Percentiles rank a stretch among this genome's conserved stretches.
These are phyloP conservation scores for Diaporthe aspalathi DNA, from an alignment of 2,329 filamentous ascomycete species.

Conservation along the genomic window DNA sequence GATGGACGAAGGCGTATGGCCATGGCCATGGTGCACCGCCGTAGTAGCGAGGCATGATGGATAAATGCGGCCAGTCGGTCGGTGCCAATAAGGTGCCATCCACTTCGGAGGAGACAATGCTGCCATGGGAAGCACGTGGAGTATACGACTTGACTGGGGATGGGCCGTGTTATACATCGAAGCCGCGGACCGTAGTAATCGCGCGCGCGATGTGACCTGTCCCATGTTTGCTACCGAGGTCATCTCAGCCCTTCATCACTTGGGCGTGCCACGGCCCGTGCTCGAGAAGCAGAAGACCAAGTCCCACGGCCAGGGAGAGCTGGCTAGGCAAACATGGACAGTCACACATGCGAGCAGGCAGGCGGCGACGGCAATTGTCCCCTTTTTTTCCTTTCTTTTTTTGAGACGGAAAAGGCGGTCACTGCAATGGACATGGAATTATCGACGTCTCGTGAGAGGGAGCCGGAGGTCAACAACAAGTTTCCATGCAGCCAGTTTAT, in stretches of 20 bases:
- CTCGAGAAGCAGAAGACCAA: not conserved
- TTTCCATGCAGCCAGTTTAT: not conserved
- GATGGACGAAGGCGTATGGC: conserved; percentile 33
- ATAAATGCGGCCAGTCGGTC: not conserved
- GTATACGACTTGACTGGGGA: not conserved
- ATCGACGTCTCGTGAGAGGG: too few relatives aligned
- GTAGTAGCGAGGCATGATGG: conserved; percentile 30
- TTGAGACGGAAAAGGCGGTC: conserved; percentile 34
- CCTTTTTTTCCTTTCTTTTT: too few relatives aligned
- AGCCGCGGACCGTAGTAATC: not conserved
- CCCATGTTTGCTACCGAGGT: conserved; percentile 28
- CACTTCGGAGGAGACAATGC: not conserved
- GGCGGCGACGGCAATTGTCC: not conserved
- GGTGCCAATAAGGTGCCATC: not conserved
- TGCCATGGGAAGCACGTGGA: not conserved
- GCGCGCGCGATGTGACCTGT: not conserved
- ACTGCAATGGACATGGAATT: not conserved
- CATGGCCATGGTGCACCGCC: conserved; percentile 32
- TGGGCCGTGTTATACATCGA: not conserved
- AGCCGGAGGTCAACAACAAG: not conserved
- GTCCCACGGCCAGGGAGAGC: not conserved
- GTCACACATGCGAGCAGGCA: too few relatives aligned
- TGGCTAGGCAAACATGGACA: conserved; percentile 15
- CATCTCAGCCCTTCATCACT: not conserved
- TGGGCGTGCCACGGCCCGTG: not conserved